These are phyloP conservation scores for Tetrahymena thermophila DNA, from an alignment of 73 alveolate genomes.

Conservation along the genomic window DNA sequence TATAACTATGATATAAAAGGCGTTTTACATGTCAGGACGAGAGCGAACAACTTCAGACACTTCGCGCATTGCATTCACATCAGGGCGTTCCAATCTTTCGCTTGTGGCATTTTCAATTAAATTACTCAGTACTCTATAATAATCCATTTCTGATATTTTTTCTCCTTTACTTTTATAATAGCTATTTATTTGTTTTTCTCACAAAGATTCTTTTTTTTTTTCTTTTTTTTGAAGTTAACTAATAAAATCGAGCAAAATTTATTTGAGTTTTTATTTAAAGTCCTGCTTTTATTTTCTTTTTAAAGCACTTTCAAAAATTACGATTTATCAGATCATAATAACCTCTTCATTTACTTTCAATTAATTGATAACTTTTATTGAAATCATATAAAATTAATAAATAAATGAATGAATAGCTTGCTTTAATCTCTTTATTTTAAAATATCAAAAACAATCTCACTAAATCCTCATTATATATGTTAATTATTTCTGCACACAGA, in stretches of 20 bases:
- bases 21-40: background rate
- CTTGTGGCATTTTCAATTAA: background rate
- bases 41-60: background rate
- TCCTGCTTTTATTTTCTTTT: background rate
- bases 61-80: background rate
- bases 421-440: background rate
- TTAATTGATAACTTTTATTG: background rate
- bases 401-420: no score
- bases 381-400: no score
- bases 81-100: background rate
- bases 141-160: background rate
- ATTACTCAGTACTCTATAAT: background rate
- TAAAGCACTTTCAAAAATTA: background rate
- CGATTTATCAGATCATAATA: background rate
- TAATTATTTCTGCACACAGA: no score
- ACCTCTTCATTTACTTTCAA: background rate
- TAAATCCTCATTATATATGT: background rate
- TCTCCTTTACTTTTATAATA: background rate
- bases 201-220: background rate
- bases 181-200: background rate
- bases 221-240: background rate
- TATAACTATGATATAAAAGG: background rate
- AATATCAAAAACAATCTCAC: background rate
- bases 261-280: background rate
- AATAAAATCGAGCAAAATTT: background rate